Evolutionary conservation across 352 stramenopile genomes (phyloP).

Genomic region (Pythium aphanidermatum): DNA sequence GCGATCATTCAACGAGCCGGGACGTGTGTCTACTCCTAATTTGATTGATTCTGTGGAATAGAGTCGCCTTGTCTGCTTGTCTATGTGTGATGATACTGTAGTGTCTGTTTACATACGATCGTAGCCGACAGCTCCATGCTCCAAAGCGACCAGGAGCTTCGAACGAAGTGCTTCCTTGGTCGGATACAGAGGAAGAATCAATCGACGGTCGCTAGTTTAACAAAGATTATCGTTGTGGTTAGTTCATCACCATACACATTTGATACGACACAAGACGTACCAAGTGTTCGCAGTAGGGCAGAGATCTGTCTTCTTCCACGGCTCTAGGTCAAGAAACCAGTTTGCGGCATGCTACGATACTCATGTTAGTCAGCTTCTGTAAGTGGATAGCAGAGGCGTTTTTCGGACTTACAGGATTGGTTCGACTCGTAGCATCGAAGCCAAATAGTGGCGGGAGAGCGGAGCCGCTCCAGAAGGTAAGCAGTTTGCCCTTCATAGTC

Average conservation of each 20-base stretch:
- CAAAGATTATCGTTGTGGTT: neutral
- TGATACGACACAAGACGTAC: conserved; percentile 22
- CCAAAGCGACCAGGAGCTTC: conserved; percentile 55
- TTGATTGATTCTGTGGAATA: conserved; percentile 33
- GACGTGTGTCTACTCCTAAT: conserved; percentile 40
- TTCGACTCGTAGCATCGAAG: conserved; percentile 49
- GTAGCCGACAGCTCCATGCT: conserved; percentile 62
- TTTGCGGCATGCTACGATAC: conserved; percentile 40
- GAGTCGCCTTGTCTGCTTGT: neutral
- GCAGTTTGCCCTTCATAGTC: conserved; percentile 35
- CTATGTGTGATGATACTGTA: neutral
- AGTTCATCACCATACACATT: neutral
- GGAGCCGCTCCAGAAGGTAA: conserved; percentile 79
- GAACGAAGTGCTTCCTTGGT: conserved; percentile 41
- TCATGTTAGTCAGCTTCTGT: conserved; percentile 1
- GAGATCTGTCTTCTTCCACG: conserved; percentile 30
- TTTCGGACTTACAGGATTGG: conserved; percentile 39
- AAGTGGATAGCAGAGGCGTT: neutral
- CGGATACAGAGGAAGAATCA: conserved; percentile 66
- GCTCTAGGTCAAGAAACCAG: conserved; percentile 71
- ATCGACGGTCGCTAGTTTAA: conserved; percentile 43
- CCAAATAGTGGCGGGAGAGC: conserved; percentile 63
- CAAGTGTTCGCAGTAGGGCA: conserved; percentile 74
- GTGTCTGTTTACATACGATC: conserved; percentile 54
- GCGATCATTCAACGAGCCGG: conserved; percentile 48